phyloP scores from a whole-genome alignment of 2,329 filamentous ascomycete genomes.

The Xylariomycetidae sp. region DNA sequence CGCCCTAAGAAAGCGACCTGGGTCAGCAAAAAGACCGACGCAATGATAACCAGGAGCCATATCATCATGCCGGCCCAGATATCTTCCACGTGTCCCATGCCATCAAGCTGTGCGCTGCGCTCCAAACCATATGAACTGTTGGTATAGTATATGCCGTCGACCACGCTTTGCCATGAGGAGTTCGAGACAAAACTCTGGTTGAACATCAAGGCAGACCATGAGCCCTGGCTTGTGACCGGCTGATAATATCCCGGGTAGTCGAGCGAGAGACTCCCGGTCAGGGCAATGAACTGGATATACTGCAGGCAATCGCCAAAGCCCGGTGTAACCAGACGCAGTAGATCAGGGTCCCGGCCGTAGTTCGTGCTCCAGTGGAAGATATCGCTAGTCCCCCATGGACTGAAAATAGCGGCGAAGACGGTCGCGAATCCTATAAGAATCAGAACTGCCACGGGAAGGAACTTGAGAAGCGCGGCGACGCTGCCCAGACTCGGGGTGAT shows the following conservation, averaged over 20 bases:
- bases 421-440: constrained; percentile 78
- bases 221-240: constrained; percentile 78
- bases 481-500: constrained; percentile 79
- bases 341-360: constrained; percentile 88
- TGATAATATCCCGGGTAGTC: constrained; percentile 94
- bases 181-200: constrained; percentile 81
- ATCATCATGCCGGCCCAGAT: constrained; percentile 94
- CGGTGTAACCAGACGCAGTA: constrained; percentile 86
- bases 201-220: constrained; percentile 90
- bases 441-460: constrained; percentile 73
- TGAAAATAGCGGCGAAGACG: constrained; percentile 77
- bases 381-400: constrained; percentile 89
- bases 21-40: constrained; percentile 59
- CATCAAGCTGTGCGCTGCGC: constrained; percentile 72
- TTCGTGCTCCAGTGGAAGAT: constrained; percentile 97
- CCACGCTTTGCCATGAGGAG: constrained; percentile 60
- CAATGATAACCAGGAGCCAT: constrained; percentile 78
- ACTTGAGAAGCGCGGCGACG: constrained; percentile 65
- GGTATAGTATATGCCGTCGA: constrained; percentile 83
- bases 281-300: constrained; percentile 87
- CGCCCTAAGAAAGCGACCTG: constrained; percentile 73
- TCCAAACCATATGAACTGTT: constrained; percentile 78
- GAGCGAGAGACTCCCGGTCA: constrained; percentile 83
- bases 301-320: constrained; percentile 96
- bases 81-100: constrained; percentile 70